Conservation (phyloP, 2,329 filamentous ascomycete genomes). For the Epichloe coenophiala region DNA sequence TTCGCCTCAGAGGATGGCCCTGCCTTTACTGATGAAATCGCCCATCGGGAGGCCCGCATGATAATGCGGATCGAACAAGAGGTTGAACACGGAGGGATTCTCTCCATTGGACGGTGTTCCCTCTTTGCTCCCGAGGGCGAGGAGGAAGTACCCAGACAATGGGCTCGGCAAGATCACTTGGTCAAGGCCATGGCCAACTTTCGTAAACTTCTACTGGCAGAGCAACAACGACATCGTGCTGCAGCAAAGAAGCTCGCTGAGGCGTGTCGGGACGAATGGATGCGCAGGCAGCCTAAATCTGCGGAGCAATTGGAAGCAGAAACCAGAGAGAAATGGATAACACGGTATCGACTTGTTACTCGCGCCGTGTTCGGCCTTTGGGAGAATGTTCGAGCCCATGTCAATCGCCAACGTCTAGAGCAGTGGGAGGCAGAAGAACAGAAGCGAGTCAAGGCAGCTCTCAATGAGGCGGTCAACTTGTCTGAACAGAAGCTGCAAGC, state of each 20-base stretch:
- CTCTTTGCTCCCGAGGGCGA: constrained; percentile 58
- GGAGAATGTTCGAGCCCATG: constrained; percentile 49
- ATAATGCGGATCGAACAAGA: constrained; percentile 60
- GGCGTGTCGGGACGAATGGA: constrained; percentile 64
- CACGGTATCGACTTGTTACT: constrained; percentile 59
- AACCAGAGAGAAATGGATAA: constrained; percentile 51
- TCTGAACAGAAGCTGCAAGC: constrained; percentile 57
- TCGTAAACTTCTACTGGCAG: constrained; percentile 62
- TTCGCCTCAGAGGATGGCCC: constrained; percentile 40
- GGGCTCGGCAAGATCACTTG: constrained; percentile 78
- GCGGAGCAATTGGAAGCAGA: constrained; percentile 74
- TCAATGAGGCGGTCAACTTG: constrained; percentile 60
- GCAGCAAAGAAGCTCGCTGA: constrained; percentile 68
- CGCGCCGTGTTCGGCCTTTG: constrained; percentile 42
- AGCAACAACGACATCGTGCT: constrained; percentile 65
- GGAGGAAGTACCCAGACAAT: constrained; percentile 65
- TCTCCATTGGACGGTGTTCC: constrained; percentile 58
- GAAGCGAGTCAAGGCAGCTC: constrained; percentile 49
- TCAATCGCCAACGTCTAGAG: constrained; percentile 44
- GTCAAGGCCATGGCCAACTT: constrained; percentile 69
- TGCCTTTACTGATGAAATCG: constrained; percentile 46
- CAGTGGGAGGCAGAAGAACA: constrained; percentile 55
- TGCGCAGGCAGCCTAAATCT: constrained; percentile 58
- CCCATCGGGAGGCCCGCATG: constrained; percentile 53
- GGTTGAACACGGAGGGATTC: constrained; percentile 57